Conservation (phyloP, 2,329 filamentous ascomycete species). For the Hypoxylon sp. region DNA sequence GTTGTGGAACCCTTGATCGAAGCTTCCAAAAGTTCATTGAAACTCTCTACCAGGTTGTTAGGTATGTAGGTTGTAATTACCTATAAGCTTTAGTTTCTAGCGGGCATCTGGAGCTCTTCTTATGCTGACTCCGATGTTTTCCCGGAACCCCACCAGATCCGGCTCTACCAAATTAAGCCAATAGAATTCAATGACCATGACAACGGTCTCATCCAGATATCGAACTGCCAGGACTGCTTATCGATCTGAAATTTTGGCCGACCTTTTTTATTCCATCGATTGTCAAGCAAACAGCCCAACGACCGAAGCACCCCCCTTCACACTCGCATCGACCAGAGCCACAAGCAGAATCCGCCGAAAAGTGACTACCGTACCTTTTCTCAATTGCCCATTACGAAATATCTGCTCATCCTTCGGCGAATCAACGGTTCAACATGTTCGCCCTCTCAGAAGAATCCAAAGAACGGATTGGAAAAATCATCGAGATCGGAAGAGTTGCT, state of each 20-base stretch:
- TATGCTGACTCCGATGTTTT: slow-evolving; percentile 20
- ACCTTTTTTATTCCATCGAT: slow-evolving; percentile 12
- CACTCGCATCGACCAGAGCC: neutral
- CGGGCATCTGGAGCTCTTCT: no score
- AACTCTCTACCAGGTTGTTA: no score
- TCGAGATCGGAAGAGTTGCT: slow-evolving; percentile 92
- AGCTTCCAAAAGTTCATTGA: slow-evolving; percentile 27
- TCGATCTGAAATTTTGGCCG: slow-evolving; percentile 34
- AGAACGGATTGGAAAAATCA: slow-evolving; percentile 98
- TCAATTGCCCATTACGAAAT: neutral
- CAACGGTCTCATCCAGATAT: slow-evolving; percentile 1
- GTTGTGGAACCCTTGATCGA: slow-evolving; percentile 25
- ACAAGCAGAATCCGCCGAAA: neutral
- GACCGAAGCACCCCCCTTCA: neutral
- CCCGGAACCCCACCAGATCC: slow-evolving; percentile 4
- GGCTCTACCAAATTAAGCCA: slow-evolving; percentile 9
- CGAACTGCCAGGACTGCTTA: slow-evolving; percentile 15
- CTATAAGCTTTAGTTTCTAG: no score
- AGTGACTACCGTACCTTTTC: neutral
- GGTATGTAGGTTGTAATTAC: no score
- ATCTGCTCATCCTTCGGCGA: slow-evolving; percentile 3
- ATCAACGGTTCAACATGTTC: slow-evolving; percentile 65
- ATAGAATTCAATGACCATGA: neutral
- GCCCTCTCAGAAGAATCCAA: slow-evolving; percentile 96
- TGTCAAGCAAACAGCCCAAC: neutral